Conservation (phyloP, 305 asterid species). For the Ruellia speciosa region DNA sequence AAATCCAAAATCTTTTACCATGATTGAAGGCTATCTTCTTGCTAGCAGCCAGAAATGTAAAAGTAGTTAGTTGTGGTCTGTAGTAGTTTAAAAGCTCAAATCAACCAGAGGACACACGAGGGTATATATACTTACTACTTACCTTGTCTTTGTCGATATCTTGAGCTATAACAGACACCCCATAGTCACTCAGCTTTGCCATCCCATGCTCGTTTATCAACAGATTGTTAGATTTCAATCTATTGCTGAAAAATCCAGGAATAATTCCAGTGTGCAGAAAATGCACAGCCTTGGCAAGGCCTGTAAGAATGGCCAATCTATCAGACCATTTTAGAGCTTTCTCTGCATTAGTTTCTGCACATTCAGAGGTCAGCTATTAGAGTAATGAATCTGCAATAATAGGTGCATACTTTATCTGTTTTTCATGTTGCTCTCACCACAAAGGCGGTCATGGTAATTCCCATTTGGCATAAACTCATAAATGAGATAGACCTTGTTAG, state of each 20-base stretch:
- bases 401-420: background rate
- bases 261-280: constrained; percentile 72
- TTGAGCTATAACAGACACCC: constrained; percentile 50
- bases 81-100: background rate
- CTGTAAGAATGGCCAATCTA: constrained; percentile 46
- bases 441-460: constrained; percentile 44
- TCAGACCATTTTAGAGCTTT: constrained; percentile 54
- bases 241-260: constrained; percentile 51
- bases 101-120: background rate
- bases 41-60: background rate
- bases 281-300: constrained; percentile 68
- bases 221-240: constrained; percentile 49
- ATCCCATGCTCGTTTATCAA: constrained; percentile 46
- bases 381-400: no score
- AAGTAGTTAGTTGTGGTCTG: background rate
- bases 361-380: background rate
- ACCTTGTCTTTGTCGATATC: constrained; percentile 42
- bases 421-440: constrained; percentile 30
- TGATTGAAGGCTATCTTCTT: background rate
- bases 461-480: constrained; percentile 50
- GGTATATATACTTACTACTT: background rate
- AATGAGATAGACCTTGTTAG: constrained; percentile 43
- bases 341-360: constrained; percentile 43
- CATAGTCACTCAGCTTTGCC: constrained; percentile 63
- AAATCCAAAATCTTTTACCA: background rate